Conservation (phyloP, 2,329 filamentous ascomycete genomes). For the Fusarium sp. region DNA sequence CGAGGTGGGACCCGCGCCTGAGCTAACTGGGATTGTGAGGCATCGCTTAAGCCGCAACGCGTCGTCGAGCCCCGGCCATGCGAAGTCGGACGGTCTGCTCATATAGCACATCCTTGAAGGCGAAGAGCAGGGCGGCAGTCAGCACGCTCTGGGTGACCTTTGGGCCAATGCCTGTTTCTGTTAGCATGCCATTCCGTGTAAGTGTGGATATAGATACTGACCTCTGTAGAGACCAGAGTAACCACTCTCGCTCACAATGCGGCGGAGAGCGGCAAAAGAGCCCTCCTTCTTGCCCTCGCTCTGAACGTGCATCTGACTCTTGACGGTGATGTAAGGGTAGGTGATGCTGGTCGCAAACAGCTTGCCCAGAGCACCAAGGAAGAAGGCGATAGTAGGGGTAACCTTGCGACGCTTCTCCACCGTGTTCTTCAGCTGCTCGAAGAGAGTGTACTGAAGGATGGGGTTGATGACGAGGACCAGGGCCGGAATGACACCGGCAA, state of each 20-base stretch:
- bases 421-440: constrained; percentile 96
- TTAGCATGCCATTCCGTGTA: neutral
- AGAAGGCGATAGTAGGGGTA: constrained; percentile 88
- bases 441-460: constrained; percentile 98
- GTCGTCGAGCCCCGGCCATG: constrained; percentile 56
- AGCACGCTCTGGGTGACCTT: constrained; percentile 98
- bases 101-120: constrained; percentile 97
- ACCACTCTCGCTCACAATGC: constrained; percentile 90
- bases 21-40: constrained; percentile 2
- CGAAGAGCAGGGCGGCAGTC: constrained; percentile 95
- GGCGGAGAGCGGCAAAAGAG: constrained; percentile 80
- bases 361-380: constrained; percentile 93
- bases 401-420: constrained; percentile 81
- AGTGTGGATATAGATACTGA: constrained; percentile 54
- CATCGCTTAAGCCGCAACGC: constrained; percentile 47
- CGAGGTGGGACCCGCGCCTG: constrained; percentile 2
- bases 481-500: constrained; percentile 91
- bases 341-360: constrained; percentile 93
- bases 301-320: constrained; percentile 97
- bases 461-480: constrained; percentile 97
- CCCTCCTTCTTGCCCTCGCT: constrained; percentile 82
- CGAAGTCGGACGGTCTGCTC: constrained; percentile 80
- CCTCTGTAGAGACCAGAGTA: constrained; percentile 93
- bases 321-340: constrained; percentile 98
- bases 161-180: constrained; percentile 81